Evolutionary conservation across 352 stramenopile genomes (phyloP), one percentile per base, ranked within the genome.

Genomic region (Globisporangium radiosum): DNA sequence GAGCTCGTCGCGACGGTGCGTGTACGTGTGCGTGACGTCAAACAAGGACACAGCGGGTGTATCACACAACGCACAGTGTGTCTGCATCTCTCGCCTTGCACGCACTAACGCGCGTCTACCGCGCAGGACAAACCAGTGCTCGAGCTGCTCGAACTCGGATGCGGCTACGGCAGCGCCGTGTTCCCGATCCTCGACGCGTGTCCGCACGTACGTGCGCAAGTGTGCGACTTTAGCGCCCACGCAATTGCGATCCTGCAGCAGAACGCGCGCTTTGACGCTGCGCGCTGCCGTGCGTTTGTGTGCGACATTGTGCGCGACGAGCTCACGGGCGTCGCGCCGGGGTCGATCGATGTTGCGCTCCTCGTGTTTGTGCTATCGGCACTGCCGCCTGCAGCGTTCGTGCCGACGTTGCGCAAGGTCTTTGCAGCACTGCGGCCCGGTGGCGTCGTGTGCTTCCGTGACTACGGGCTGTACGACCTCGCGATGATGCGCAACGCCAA

Each of bases 391-490:
- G 64, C 75, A 42, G 66, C 75, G 6, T 87, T 92, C 39, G 52
- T 43, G 1, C 47, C 57, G 19, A 77, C 79, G 25, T 47, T 96
- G 44, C 54, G 61, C n/a, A 88, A 90, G 55, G 73, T 93, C 17
- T 79, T 69, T 48, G 47, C 63, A 11, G 71, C 72, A 5, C 61
- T 90, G 42, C 75, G 72, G 37, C 77, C 75, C 10, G 87, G 83
- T 11, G 87, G 85, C 6, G 62, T 91, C 51, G 71, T 94, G 25
- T 94, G 84, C 68, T 92, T 96, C 44, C 80, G 87, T 37, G 87
- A 96, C 69, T 96, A 94, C 47, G 87, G 82, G 10, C 71, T 93
- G 15, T 96, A 91, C 66, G 87, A 96, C 57, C 70, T 96, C 10
- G 85, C 87, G 36, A 94, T 96, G 85, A 70, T 84, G 14, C 81